phyloP scores from a whole-genome alignment of 257 asterid species.

The Solanum dulcamara region DNA sequence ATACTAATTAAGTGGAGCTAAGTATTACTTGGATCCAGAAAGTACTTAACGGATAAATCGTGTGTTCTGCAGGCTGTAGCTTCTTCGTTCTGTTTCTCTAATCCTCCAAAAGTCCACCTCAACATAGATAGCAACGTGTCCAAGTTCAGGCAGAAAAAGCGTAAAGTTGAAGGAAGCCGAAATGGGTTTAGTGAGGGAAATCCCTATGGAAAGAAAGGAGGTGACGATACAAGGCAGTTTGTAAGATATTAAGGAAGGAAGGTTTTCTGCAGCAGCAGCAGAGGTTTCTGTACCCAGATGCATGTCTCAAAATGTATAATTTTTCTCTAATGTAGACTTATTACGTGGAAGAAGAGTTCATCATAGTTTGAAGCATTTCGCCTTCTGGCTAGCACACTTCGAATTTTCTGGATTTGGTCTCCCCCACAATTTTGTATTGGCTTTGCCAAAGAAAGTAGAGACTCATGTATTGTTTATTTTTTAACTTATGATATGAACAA shows the following conservation, averaged over 20 bases:
- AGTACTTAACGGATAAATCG: not conserved
- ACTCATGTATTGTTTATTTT: not conserved
- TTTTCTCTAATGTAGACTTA: not conserved
- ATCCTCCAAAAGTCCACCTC: conserved; percentile 68
- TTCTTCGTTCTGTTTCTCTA: conserved; percentile 71
- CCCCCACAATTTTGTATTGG: not conserved
- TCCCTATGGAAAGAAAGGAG: conserved; percentile 64
- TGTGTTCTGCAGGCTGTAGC: conserved; percentile 67
- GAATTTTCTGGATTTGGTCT: not conserved
- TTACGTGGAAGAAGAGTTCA: not conserved
- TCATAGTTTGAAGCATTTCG: not conserved
- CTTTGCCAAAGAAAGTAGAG: not conserved
- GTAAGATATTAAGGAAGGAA: conserved; percentile 44
- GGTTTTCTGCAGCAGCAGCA: not conserved
- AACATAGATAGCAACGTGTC: conserved; percentile 78
- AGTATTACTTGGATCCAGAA: not conserved
- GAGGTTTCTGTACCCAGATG: not conserved
- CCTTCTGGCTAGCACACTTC: not conserved
- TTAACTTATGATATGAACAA: not conserved
- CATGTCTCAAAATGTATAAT: not conserved
- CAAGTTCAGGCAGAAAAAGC: conserved; percentile 57
- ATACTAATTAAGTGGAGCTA: not conserved
- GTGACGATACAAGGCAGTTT: conserved; percentile 28
- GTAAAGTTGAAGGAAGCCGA: conserved; percentile 30
- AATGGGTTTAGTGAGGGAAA: conserved; percentile 55